Conservation (phyloP, 495 filamentous ascomycete species). For the Neurospora tetrasperma region DNA sequence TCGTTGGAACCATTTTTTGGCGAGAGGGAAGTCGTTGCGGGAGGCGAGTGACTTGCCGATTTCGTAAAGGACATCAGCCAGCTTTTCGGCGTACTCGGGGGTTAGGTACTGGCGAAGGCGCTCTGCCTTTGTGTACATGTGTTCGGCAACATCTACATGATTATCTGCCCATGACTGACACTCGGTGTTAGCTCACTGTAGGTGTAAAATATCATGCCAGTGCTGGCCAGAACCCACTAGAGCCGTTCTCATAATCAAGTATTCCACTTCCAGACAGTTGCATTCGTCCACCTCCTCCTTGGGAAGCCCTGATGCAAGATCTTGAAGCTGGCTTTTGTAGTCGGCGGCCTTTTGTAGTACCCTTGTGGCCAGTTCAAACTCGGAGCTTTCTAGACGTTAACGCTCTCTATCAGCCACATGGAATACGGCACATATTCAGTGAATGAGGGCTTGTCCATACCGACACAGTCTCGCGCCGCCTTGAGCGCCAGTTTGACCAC, state of each 20-base stretch:
- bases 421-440: not conserved
- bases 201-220: not conserved
- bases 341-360: constrained; percentile 54
- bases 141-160: constrained; percentile 63
- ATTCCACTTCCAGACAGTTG: constrained; percentile 47
- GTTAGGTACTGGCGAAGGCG: constrained; percentile 31
- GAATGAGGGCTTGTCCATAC: constrained; percentile 22
- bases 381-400: constrained; percentile 32
- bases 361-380: constrained; percentile 46
- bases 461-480: constrained; percentile 53
- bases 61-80: constrained; percentile 63
- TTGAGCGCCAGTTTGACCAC: constrained; percentile 59
- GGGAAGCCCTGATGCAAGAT: constrained; percentile 15
- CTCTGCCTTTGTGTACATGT: constrained; percentile 55
- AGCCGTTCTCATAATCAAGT: constrained; percentile 57
- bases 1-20: constrained; percentile 65
- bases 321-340: constrained; percentile 48
- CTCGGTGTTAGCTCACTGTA: constrained; percentile 8
- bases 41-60: constrained; percentile 54
- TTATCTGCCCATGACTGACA: constrained; percentile 62
- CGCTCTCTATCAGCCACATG: constrained; percentile 2
- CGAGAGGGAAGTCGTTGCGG: constrained; percentile 41
- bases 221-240: constrained; percentile 41
- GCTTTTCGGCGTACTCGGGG: constrained; percentile 44
- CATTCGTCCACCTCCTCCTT: constrained; percentile 23